Evolutionary conservation across 75 land plant genomes (phyloP).

Genomic region (Pinus taeda): DNA sequence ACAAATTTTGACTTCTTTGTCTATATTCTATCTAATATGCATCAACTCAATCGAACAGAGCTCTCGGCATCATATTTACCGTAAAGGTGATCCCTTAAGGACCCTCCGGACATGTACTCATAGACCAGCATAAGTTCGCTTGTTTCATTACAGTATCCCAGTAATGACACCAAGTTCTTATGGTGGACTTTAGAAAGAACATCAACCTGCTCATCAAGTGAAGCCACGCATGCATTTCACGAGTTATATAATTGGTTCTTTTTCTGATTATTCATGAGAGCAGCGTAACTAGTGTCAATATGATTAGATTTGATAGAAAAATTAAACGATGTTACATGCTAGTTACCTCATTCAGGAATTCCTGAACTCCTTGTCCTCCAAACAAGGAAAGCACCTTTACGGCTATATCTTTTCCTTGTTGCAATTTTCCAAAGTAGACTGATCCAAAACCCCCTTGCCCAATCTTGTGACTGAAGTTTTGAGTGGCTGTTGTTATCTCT

Average conservation of each 20-base stretch:
- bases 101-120: conserved; percentile 57
- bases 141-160: conserved; percentile 47
- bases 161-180: conserved; percentile 37
- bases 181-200: conserved; percentile 20
- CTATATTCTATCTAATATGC: too few relatives aligned
- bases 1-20: too few relatives aligned
- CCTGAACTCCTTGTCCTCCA: conserved; percentile 22
- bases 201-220: conserved; percentile 11
- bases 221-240: not conserved
- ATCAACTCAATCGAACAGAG: too few relatives aligned
- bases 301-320: too few relatives aligned
- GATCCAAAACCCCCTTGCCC: conserved; percentile 1
- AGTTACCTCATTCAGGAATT: too few relatives aligned
- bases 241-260: conserved; percentile 6
- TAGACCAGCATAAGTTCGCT: conserved; percentile 42
- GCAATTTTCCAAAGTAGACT: conserved; percentile 13
- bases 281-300: too few relatives aligned
- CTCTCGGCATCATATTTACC: not conserved
- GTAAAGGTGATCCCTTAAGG: conserved; percentile 50
- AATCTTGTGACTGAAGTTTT: not conserved
- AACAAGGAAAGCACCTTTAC: conserved; percentile 29
- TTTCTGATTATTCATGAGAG: too few relatives aligned
- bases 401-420: conserved; percentile 29
- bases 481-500: not conserved
- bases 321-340: too few relatives aligned